Percentiles rank a stretch among this genome's conserved stretches.
Evolutionary conservation across 2,329 filamentous ascomycete species (phyloP).

Genomic region (Sclerotinia spermophila): DNA sequence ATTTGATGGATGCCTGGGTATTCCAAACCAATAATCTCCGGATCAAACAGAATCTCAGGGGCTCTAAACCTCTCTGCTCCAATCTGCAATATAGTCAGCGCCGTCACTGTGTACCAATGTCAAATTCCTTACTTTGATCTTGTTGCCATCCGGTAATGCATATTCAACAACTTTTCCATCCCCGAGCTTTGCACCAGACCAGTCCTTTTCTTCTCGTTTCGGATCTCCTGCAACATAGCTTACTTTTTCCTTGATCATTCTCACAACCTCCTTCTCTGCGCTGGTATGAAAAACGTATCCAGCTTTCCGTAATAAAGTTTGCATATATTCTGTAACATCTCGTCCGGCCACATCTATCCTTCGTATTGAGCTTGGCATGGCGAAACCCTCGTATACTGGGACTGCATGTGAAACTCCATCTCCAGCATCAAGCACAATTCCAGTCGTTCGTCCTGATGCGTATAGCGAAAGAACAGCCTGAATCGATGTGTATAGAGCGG

Average conservation of each 20-base stretch:
- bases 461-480: slow-evolving; percentile 96
- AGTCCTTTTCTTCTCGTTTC: slow-evolving; percentile 94
- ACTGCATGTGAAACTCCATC: slow-evolving; percentile 97
- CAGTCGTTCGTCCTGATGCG: slow-evolving; percentile 91
- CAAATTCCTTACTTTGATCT: slow-evolving; percentile 67
- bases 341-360: slow-evolving; percentile 94
- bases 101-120: neutral
- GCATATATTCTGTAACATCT: slow-evolving; percentile 94
- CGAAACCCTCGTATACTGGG: slow-evolving; percentile 96
- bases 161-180: slow-evolving; percentile 82
- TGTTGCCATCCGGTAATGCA: slow-evolving; percentile 85
- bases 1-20: slow-evolving; percentile 98
- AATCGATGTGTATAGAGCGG: slow-evolving; percentile 92
- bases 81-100: slow-evolving; percentile 51
- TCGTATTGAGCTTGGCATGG: slow-evolving; percentile 91
- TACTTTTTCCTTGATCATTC: slow-evolving; percentile 92
- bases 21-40: slow-evolving; percentile 93
- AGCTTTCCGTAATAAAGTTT: slow-evolving; percentile 83
- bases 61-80: slow-evolving; percentile 93
- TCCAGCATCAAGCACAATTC: slow-evolving; percentile 90
- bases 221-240: slow-evolving; percentile 90
- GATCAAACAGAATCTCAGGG: slow-evolving; percentile 95
- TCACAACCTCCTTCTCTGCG: slow-evolving; percentile 98
- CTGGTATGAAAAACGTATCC: slow-evolving; percentile 96
- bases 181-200: slow-evolving; percentile 74